phyloP scores from a whole-genome alignment of 2,329 filamentous ascomycete genomes.

The Pseudogymnoascus sp. region DNA sequence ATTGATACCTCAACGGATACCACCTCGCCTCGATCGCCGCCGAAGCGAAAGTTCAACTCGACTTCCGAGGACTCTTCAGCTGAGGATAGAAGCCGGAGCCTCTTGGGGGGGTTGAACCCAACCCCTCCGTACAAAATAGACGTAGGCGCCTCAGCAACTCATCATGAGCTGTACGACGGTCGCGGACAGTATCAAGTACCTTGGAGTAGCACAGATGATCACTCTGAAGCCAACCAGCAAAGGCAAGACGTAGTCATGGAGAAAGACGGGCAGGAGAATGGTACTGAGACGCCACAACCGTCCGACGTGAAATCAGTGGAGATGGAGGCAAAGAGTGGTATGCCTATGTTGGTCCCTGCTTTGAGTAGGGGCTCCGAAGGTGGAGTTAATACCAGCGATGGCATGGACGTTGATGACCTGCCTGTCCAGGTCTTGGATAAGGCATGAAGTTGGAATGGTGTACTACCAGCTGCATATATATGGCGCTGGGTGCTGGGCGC shows the following conservation, averaged over 20 bases:
- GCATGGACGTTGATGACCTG: not conserved
- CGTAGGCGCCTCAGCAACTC: not conserved
- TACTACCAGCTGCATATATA: not conserved
- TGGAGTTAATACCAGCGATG: not conserved
- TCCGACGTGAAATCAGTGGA: not conserved
- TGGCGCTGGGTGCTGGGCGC: not conserved
- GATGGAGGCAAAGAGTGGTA: not conserved
- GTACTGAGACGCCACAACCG: not conserved
- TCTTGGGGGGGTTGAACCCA: not conserved
- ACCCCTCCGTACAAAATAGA: not conserved
- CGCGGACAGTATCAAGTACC: not conserved
- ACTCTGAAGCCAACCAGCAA: not conserved
- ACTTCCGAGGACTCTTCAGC: not conserved
- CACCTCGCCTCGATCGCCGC: not conserved
- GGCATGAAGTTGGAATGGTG: not conserved
- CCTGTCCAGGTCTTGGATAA: not conserved
- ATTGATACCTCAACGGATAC: not conserved
- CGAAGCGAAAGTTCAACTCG: constrained; percentile 7
- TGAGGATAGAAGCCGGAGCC: not conserved
- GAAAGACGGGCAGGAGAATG: not conserved
- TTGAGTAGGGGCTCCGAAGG: not conserved
- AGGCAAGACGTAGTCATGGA: not conserved
- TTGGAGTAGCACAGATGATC: not conserved
- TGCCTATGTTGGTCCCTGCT: not conserved
- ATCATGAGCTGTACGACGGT: not conserved